These are phyloP conservation scores for Elaeagnus macrophylla DNA, from an alignment of 306 rosid genomes.

Conservation along the genomic window DNA sequence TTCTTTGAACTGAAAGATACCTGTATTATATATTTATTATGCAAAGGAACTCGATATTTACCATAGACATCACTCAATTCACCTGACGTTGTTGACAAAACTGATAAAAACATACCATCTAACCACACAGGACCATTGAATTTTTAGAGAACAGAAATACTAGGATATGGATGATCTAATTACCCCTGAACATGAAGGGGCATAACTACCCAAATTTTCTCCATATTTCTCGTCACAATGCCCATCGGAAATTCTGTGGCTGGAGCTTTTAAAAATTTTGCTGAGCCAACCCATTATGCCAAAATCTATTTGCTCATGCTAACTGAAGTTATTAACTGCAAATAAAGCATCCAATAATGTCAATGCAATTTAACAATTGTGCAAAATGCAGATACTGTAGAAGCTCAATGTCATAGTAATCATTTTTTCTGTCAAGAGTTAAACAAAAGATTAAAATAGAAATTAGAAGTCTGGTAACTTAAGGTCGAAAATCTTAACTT, in stretches of 20 bases:
- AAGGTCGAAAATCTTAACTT: too few species aligned
- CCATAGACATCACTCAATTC: too few species aligned
- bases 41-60: too few species aligned
- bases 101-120: neutral
- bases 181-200: slow-evolving; percentile 76
- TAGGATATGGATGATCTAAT: neutral
- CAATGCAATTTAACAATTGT: slow-evolving; percentile 7
- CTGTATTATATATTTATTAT: too few species aligned
- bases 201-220: slow-evolving; percentile 41
- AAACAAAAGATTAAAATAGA: too few species aligned
- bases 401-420: too few species aligned
- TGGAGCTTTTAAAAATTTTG: slow-evolving; percentile 65
- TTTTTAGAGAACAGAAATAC: neutral
- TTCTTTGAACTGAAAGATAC: too few species aligned
- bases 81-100: too few species aligned
- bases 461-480: too few species aligned
- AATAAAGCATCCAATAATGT: slow-evolving; percentile 18
- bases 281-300: slow-evolving; percentile 71
- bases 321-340: slow-evolving; percentile 31
- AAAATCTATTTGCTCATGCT: slow-evolving; percentile 36
- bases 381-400: neutral
- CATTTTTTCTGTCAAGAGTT: too few species aligned
- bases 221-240: slow-evolving; percentile 34
- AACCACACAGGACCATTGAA: slow-evolving; percentile 1
- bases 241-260: slow-evolving; percentile 57